These are phyloP conservation scores for Pisolithus tinctorius DNA, from an alignment of 768 basidiomycete species.

Conservation along the genomic window DNA sequence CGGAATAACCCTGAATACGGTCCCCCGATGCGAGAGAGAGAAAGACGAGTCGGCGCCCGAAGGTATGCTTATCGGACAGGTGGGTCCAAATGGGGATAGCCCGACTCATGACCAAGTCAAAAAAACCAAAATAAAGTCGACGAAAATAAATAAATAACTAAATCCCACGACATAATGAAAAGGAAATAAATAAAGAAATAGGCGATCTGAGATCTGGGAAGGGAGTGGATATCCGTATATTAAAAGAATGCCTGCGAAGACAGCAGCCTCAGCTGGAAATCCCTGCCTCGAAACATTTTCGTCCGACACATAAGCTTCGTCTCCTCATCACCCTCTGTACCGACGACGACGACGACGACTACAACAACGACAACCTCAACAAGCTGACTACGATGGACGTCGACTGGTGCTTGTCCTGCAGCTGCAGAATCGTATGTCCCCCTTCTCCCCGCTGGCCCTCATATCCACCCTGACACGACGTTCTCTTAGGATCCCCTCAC, in stretches of 20 bases:
- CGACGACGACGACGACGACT: too few species aligned
- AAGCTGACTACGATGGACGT: conserved; percentile 43
- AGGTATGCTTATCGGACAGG: conserved; percentile 2
- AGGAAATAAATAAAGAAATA: conserved; percentile 24
- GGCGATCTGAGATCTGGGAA: conserved; percentile 16
- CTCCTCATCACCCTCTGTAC: background rate
- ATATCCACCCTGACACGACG: background rate
- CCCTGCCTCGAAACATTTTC: conserved; percentile 15
- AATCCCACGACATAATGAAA: conserved; percentile 28
- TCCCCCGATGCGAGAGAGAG: background rate
- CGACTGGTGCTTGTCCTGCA: conserved; percentile 68
- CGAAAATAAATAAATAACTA: conserved; percentile 15
- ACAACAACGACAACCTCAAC: background rate
- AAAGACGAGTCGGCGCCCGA: background rate
- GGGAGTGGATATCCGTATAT: conserved; percentile 19
- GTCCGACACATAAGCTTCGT: background rate
- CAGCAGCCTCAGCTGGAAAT: background rate
- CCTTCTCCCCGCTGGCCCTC: background rate
- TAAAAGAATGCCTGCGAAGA: conserved; percentile 14
- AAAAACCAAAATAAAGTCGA: conserved; percentile 3
- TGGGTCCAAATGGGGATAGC: conserved; percentile 2
- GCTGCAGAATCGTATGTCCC: conserved; percentile 47
- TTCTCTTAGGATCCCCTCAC: conserved; percentile 19
- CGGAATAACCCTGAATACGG: background rate
- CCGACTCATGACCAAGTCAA: conserved; percentile 6